Base-by-base conservation (phyloP, 108 stramenopile genomes). In the Nitzschia putrida region DNA sequence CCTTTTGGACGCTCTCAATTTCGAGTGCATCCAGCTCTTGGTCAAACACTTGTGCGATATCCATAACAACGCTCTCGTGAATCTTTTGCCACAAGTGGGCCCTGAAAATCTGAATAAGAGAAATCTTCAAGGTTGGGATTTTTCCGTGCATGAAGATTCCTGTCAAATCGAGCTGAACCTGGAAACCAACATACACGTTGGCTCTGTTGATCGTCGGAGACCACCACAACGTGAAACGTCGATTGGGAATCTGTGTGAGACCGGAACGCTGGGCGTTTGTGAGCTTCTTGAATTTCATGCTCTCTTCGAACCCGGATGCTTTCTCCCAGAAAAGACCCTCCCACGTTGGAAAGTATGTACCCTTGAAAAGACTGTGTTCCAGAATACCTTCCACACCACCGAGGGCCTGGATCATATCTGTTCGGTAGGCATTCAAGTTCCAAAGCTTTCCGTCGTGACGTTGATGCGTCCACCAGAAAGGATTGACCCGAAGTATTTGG, bases 121-220 rank as follows among this genome's bases (percentile, higher is more conserved):
- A 92, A 34, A 94, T 92, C 86, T 99, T 99, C 50, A 99, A 85
- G 11, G 97, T 98, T 41, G 99, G 99, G 56, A 99, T 98, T 78
- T 99, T 99, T 21, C 99, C 99, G 80, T 98, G 99, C 99, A 99
- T 99, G 80, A 99, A 99, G 60, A 99, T 99, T 53, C 99, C 99
- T 43, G 99, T 98, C 24, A 99, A 80, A 79, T 99, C 99, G 41
- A 99, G 90, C 74, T 99, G 99, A 21, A 99, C 99, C 80, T 99
- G 99, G 83, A 99, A 99, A 53, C 99, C 99, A 66, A 99, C 96
- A 72, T 99, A 99, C 34, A 99, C 99, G 74, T 98, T 98, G 9
- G 97, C 97, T 23, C 99, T 89, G 79, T 99, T 99, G 87, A 99
- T 98, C 23, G 99, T 99, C 11, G 99, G 99, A 0, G 95, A 96